These are phyloP conservation scores for Diplodia scrobiculata DNA, from an alignment of 2,329 filamentous ascomycete species.

Conservation along the genomic window DNA sequence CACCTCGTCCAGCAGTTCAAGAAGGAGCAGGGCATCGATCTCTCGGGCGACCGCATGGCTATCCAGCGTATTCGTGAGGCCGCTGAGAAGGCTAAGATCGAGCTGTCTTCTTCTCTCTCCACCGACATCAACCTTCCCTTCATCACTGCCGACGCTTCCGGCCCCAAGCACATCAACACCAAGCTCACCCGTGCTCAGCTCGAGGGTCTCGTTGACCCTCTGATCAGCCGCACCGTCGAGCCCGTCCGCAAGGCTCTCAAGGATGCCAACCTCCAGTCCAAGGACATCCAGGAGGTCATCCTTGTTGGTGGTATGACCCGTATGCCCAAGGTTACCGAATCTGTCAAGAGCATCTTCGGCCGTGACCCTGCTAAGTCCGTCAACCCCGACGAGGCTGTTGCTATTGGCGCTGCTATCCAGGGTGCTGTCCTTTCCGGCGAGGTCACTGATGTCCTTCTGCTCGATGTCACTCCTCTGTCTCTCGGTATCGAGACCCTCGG, in stretches of 20 bases:
- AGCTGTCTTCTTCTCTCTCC: constrained; percentile 90
- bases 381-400: constrained; percentile 97
- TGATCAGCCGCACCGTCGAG: constrained; percentile 83
- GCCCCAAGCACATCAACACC: constrained; percentile 96
- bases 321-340: constrained; percentile 97
- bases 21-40: constrained; percentile 89
- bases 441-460: constrained; percentile 91
- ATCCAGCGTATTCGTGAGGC: constrained; percentile 99
- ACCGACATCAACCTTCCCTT: constrained; percentile 99
- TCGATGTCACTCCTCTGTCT: constrained; percentile 93
- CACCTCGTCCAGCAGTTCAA: constrained; percentile 95
- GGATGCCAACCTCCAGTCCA: constrained; percentile 86
- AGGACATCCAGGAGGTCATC: constrained; percentile 97
- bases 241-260: constrained; percentile 96
- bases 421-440: constrained; percentile 95
- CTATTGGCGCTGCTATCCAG: constrained; percentile 95
- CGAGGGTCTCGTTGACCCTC: constrained; percentile 86
- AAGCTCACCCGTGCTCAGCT: constrained; percentile 93
- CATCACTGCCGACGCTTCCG: constrained; percentile 93
- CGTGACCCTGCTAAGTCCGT: constrained; percentile 97
- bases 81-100: constrained; percentile 99
- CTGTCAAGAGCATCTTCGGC: constrained; percentile 94
- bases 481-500: constrained; percentile 98
- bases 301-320: constrained; percentile 98
- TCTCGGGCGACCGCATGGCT: constrained; percentile 91